A percentile compares a stretch with the other conserved stretches of the same genome.
Evolutionary conservation across 2,329 filamentous ascomycete genomes (phyloP).

Genomic region (Magnaporthiopsis poae): DNA sequence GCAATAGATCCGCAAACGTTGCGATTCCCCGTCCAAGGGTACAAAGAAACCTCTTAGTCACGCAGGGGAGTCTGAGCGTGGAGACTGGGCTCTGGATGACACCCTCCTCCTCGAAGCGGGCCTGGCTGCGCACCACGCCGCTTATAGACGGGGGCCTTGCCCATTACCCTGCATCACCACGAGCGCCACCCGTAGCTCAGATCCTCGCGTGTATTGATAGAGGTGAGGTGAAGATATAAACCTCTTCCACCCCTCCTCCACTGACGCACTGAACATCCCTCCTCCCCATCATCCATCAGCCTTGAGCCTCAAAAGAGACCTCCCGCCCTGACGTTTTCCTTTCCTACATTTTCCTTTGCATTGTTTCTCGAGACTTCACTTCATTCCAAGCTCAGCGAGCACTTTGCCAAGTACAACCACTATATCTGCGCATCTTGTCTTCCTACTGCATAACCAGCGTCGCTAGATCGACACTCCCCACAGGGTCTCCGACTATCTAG

Average conservation of each 20-base stretch:
- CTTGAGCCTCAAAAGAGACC: background rate
- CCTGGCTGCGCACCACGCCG: background rate
- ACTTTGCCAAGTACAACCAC: background rate
- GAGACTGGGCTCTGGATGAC: background rate
- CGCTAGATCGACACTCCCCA: background rate
- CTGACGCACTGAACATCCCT: background rate
- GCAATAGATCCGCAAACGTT: background rate
- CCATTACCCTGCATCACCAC: background rate
- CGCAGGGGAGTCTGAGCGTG: background rate
- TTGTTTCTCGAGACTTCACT: background rate
- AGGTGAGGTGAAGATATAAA: background rate
- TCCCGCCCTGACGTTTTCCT: background rate
- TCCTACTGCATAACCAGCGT: no score
- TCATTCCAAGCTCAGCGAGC: slow-evolving; percentile 4
- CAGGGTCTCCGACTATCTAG: no score
- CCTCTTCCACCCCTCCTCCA: background rate
- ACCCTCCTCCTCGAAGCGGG: background rate
- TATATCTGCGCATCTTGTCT: background rate
- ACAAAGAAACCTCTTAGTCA: background rate
- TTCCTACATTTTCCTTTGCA: background rate
- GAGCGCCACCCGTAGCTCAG: background rate
- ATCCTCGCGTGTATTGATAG: background rate
- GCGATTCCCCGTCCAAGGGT: background rate
- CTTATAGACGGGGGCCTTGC: background rate
- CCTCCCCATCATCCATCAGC: background rate